Evolutionary conservation across 2,329 filamentous ascomycete species (phyloP).

Genomic region (Ustulina deusta): DNA sequence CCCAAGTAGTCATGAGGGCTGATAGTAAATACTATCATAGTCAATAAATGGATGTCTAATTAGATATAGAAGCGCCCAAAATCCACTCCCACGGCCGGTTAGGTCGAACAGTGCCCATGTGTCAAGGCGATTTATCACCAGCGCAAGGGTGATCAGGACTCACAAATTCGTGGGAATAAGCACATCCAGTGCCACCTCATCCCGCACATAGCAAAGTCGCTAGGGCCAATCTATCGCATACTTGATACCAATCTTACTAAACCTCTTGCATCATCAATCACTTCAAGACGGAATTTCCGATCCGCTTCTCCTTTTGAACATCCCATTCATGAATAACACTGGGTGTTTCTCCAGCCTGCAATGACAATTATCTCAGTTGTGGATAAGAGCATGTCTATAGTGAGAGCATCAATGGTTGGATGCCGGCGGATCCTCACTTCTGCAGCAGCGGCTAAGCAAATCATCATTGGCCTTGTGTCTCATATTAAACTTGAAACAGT

Average conservation of each 20-base stretch:
- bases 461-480: background rate
- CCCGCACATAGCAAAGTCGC: background rate
- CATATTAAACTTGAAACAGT: constrained; percentile 9
- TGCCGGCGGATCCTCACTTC: background rate
- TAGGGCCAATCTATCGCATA: background rate
- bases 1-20: background rate
- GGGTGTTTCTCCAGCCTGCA: background rate
- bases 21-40: background rate
- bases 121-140: background rate
- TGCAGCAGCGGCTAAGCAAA: background rate
- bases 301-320: background rate
- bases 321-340: background rate
- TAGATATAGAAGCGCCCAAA: background rate
- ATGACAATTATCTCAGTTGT: background rate
- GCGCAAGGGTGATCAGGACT: background rate
- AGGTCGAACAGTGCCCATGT: background rate
- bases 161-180: background rate
- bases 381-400: background rate
- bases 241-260: background rate
- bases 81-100: background rate
- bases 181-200: background rate
- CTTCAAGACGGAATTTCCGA: background rate
- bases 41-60: background rate
- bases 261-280: background rate
- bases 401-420: background rate